Percentiles rank a stretch among this genome's conserved stretches.
These are phyloP conservation scores for Bipolaris victoriae DNA, from an alignment of 2,329 filamentous ascomycete genomes.

Conservation along the genomic window DNA sequence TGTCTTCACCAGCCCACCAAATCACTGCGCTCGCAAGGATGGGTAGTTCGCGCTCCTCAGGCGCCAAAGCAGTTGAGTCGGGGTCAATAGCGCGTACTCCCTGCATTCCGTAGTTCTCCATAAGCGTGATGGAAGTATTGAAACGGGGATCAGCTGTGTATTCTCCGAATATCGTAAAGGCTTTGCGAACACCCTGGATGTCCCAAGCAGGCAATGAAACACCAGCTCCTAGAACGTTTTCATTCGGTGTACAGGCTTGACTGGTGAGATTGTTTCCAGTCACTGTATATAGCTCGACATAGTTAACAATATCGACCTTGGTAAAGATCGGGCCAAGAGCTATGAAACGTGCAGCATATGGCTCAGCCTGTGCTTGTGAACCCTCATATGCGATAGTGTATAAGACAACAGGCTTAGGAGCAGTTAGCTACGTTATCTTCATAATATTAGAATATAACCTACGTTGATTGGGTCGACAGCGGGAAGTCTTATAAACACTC, in stretches of 20 bases:
- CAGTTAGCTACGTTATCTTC: background rate
- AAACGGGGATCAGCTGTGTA: constrained; percentile 28
- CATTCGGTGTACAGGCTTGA: constrained; percentile 16
- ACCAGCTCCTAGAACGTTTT: constrained; percentile 23
- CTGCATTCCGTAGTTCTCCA: constrained; percentile 33
- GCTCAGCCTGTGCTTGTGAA: constrained; percentile 18
- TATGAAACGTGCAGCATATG: constrained; percentile 24
- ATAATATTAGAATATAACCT: background rate
- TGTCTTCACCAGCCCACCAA: constrained; percentile 25
- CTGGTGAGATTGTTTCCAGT: constrained; percentile 23
- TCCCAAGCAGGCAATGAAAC: constrained; percentile 28
- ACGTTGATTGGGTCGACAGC: constrained; percentile 24
- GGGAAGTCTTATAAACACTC: constrained; percentile 18
- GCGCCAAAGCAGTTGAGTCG: constrained; percentile 18
- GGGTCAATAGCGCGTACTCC: constrained; percentile 18
- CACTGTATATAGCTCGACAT: constrained; percentile 24
- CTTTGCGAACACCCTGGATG: constrained; percentile 19
- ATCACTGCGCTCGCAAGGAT: constrained; percentile 20
- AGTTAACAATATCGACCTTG: constrained; percentile 15
- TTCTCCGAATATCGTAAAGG: constrained; percentile 26
- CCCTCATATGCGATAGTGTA: constrained; percentile 31
- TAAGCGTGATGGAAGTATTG: constrained; percentile 19
- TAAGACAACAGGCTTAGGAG: constrained; percentile 17
- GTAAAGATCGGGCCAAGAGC: constrained; percentile 19
- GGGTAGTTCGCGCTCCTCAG: constrained; percentile 45